Base-by-base conservation (phyloP, 352 stramenopile genomes). In the Discostella stelligera region DNA sequence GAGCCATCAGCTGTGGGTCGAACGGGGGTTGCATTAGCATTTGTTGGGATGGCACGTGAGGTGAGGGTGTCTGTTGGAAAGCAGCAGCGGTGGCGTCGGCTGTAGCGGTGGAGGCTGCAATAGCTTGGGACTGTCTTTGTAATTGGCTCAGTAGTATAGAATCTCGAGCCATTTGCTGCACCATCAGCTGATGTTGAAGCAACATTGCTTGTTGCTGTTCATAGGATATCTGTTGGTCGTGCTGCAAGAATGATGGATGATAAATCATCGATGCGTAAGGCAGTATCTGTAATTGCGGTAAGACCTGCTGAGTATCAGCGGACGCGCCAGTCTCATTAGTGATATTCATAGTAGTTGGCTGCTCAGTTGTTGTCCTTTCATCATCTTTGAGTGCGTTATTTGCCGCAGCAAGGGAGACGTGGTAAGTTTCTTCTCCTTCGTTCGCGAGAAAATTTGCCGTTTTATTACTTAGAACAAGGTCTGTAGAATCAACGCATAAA, bases 171-270 rank as follows among this genome's bases (percentile, higher is more conserved):
- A 54, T 18, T 44, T 73, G 65, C 39, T 65, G 25, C 4, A 63
- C 21, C 32, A 63, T 30, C 0, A 73, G 32, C 14, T 73, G 65
- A 37, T 73, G 65, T 41, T 73, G 65, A 41, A 65, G 58, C 20
- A 73, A 16, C 32, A 65, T 13, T 20, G 37, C 54, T 39, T 73
- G 65, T 6, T 73, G 65, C 39, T 73, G 65, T 50, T 61, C 32
- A 18, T 6, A 14, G 3, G 25, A 41, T 10, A 48, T 44, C 18
- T 69, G 61, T 6, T 59, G 37, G 23, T n/a, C 53, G 18, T 60
- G n/a, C n/a, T 60, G 53, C 30, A 16, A 60, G 14, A 44, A 60
- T 23, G 18, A 21, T 44, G 53, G 25, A 60, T 60, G 25, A 21
- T 10, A 60, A 44, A 44, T 44, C 23, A 44, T 44, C 7, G 53